Percentiles rank a stretch among this genome's conserved stretches.
Conservation (phyloP, 768 basidiomycete genomes). For the Galerina sulciceps region DNA sequence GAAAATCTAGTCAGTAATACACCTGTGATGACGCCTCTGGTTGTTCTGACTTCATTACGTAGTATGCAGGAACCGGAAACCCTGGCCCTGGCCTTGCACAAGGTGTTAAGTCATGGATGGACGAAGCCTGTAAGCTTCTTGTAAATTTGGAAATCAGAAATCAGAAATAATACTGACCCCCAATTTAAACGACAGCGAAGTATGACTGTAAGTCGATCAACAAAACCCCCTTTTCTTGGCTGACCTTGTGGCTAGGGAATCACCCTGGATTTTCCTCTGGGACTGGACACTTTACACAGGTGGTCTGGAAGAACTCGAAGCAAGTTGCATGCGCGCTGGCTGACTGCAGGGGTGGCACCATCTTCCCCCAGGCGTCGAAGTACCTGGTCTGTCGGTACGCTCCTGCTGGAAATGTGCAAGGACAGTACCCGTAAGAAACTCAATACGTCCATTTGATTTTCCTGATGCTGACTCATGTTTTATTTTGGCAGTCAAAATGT, state of each 20-base stretch:
- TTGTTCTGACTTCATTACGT: neutral
- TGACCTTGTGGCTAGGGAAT: conserved; percentile 22
- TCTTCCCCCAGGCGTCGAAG: conserved; percentile 25
- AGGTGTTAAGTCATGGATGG: conserved; percentile 30
- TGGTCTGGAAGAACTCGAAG: conserved; percentile 57
- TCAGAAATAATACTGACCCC: no score
- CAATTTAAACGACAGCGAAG: conserved; percentile 16
- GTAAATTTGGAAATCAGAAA: no score
- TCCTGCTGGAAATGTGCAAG: conserved; percentile 29
- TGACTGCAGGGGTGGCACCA: conserved; percentile 36
- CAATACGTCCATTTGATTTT: no score
- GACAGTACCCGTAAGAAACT: conserved; percentile 26
- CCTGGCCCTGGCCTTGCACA: conserved; percentile 11
- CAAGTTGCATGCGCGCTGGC: conserved; percentile 51
- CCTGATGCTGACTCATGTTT: neutral
- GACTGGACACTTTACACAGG: conserved; percentile 38
- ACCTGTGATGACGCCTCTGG: neutral
- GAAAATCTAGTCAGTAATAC: conserved; percentile 30
- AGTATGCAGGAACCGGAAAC: conserved; percentile 24
- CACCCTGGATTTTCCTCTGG: conserved; percentile 26
- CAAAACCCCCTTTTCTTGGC: neutral
- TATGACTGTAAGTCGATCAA: conserved; percentile 22
- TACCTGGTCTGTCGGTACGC: conserved; percentile 32
- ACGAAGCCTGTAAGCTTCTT: conserved; percentile 16
- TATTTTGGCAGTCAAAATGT: conserved; percentile 13